Base-by-base conservation (phyloP, 2,329 filamentous ascomycete species). In the Pseudogymnoascus sp. region DNA sequence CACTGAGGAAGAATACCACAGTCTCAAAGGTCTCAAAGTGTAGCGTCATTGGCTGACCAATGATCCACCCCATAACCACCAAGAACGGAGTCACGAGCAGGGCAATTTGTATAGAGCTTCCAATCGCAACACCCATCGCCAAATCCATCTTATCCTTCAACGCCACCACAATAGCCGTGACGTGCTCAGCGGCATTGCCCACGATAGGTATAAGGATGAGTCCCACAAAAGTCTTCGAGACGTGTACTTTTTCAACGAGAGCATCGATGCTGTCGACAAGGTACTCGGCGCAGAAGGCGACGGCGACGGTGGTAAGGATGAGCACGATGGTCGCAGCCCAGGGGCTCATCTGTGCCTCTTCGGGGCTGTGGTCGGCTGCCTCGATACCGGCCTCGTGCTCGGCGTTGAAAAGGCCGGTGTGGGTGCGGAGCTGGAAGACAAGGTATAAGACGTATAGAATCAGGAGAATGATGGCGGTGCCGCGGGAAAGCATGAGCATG, bases 11-110 rank as follows among this genome's bases (percentile, higher is more conserved):
- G 71, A 91, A 91, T 0, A 86, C 82, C 38, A 91, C 84, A 0
- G 88, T 90, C 75, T 90, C 85, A 67, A 91, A 89, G 2, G 81
- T 88, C 75, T 92, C 86, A 69, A 94, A 94, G 70, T 88, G 86
- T 39, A 92, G 78, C 5, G 86, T 87, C 88, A 91, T 90, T 21
- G 83, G 80, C 64, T 83, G 76, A 59, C 80, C 79, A 65, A 88
- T 84, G 62, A 84, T 80, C 89, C 89, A 92, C 62, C 88, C 89
- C 35, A 92, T 78, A 64, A 92, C 84, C 59, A 92, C 89, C 59
- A 92, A 77, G 73, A 88, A 86, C 0, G 89, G 89, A 1, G 89
- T 92, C 55, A 92, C 88, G 45, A 91, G 84, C 48, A 92, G 78
- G 19, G 89, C 88, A 67, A 92, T 92, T 73, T 92, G 89, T 70